phyloP scores from a whole-genome alignment of 192 early-diverging fungal species.

The Pilobolus umbonatus region DNA sequence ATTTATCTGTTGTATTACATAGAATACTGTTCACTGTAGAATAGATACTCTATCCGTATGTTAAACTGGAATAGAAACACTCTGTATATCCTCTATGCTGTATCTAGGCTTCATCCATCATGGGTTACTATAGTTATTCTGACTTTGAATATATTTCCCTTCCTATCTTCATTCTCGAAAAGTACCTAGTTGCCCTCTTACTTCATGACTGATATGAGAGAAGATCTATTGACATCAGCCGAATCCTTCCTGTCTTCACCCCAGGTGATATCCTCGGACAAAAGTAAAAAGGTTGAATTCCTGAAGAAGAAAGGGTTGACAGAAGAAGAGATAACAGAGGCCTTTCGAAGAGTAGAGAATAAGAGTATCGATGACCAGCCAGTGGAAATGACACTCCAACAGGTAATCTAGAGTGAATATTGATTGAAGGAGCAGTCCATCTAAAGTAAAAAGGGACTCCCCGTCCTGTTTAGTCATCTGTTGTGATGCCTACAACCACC shows the following conservation, averaged over 20 bases:
- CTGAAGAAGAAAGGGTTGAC: slow-evolving; percentile 73
- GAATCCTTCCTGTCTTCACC: slow-evolving; percentile 67
- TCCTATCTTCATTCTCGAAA: too few relatives aligned
- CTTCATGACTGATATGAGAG: too few relatives aligned
- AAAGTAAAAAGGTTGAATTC: slow-evolving; percentile 69
- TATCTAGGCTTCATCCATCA: too few relatives aligned
- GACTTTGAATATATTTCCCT: too few relatives aligned
- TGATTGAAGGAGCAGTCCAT: background rate
- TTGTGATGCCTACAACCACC: background rate
- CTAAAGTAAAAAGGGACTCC: too few relatives aligned
- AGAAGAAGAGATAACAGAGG: slow-evolving; percentile 62
- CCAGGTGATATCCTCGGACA: slow-evolving; percentile 62
- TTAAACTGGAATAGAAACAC: too few relatives aligned
- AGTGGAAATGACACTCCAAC: background rate
- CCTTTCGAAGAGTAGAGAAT: slow-evolving; percentile 34
- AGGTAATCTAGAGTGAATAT: slow-evolving; percentile 1
- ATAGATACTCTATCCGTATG: too few relatives aligned
- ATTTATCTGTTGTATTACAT: too few relatives aligned
- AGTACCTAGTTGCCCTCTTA: too few relatives aligned
- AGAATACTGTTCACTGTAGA: too few relatives aligned
- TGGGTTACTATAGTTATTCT: too few relatives aligned
- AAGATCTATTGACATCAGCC: slow-evolving; percentile 51
- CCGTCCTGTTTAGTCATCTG: background rate
- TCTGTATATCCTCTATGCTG: too few relatives aligned
- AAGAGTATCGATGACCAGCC: background rate